Evolutionary conservation across 1,284 basidiomycete genomes (phyloP), one percentile per base, ranked within the genome.

Genomic region (Papiliotrema terrestris): DNA sequence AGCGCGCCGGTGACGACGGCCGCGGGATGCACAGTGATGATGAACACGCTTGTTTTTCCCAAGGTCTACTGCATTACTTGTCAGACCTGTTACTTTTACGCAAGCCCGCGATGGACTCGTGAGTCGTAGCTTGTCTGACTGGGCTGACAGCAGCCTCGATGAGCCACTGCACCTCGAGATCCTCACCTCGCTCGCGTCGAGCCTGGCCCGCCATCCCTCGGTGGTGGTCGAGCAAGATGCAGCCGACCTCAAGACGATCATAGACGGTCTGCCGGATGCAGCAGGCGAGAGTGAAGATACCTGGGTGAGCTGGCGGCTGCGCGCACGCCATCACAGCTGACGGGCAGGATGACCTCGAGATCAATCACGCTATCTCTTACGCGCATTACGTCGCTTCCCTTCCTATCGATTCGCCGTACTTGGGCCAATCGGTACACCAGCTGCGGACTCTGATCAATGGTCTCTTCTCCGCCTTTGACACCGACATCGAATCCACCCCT

Each of bases 311-410:
- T 41, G 36, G 36, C 11, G 5, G 17, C 5, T 41, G 39, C n/a
- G 17, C 39, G 5, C 15, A 17, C 6, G 5, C 39, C 6, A 41
- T 5, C 8, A 4, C 15, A n/a, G 13, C 17, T 29, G 29, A 29
- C 14, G 35, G 36, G 5, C 19, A 53, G 52, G 45, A 55, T 51
- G 69, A 73, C 44, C 69, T 68, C 44, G 69, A 73, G 51, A 57
- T 71, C 57, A 74, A 76, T 59, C 70, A 73, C 52, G 71, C 69
- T 23, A 70, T 75, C 60, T 73, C 73, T 6, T 76, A 69, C 45
- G 68, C 72, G 11, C 70, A 70, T 56, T 76, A 76, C 49, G 68
- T 73, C 22, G 60, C 68, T 11, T 71, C 69, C 9, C 63, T 74
- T 3, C 61, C 68, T 3, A 26, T 56, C 13, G 45, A 51, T 6